Evolutionary conservation across 768 basidiomycete species (phyloP).

Genomic region (Lactarius trivialis): DNA sequence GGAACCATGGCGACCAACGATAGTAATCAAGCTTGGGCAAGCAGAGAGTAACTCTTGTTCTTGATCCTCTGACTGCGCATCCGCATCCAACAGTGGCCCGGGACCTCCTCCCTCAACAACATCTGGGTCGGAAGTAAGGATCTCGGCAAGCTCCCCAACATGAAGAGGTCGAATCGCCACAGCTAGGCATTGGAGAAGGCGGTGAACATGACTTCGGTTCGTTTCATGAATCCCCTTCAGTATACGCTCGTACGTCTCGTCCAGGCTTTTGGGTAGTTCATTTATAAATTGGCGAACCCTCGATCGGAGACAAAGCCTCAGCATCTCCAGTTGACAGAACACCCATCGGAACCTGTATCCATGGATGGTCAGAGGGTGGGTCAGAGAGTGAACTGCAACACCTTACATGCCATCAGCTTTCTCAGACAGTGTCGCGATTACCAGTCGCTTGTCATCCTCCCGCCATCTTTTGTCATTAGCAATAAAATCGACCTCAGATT

Average conservation of each 20-base stretch:
- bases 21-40: neutral
- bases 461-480: no score
- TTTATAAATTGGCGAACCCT: neutral
- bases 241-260: neutral
- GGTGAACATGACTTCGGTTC: neutral
- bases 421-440: no score
- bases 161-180: neutral
- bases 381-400: no score
- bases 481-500: no score
- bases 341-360: no score
- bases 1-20: fast-evolving
- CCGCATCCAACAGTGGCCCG: neutral
- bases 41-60: no score
- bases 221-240: neutral
- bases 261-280: neutral
- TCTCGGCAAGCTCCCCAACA: neutral
- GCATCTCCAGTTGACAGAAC: no score
- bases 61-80: neutral
- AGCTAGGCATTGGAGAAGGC: neutral
- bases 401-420: no score
- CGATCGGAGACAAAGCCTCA: no score
- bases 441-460: no score
- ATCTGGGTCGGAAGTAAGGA: neutral
- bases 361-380: no score
- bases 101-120: neutral